Percentiles rank a stretch among this genome's conserved stretches.
These are phyloP conservation scores for Marchantia paleacea DNA, from an alignment of 225 moss, liverwort and hornwort species.

Conservation along the genomic window DNA sequence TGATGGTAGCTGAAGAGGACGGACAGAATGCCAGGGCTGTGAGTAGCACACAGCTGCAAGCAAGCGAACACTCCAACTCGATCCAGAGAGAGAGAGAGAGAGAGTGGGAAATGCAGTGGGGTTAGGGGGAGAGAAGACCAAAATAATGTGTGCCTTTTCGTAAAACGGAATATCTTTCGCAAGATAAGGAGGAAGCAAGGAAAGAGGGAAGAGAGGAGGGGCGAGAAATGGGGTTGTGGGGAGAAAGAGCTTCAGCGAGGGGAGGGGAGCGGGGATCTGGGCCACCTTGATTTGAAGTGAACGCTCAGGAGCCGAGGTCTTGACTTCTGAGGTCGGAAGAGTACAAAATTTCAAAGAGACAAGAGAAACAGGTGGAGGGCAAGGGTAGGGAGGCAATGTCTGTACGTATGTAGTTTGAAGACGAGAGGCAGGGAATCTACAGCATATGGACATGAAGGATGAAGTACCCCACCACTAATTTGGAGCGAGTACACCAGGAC, in stretches of 20 bases:
- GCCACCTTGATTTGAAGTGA: neutral
- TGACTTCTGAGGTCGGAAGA: constrained; percentile 8
- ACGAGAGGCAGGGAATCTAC: neutral
- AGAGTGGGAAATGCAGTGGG: neutral
- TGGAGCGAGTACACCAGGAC: neutral
- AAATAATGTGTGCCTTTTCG: neutral
- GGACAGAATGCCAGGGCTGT: neutral
- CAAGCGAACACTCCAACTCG: neutral
- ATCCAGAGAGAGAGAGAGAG: too few species aligned
- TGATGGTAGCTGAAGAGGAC: neutral
- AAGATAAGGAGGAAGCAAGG: neutral
- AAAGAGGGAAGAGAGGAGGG: too few species aligned
- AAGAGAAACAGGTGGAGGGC: constrained; percentile 1
- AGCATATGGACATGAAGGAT: neutral
- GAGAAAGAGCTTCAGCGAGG: neutral
- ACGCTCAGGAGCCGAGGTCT: neutral
- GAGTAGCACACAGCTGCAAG: neutral
- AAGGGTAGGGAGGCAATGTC: neutral
- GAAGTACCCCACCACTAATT: neutral
- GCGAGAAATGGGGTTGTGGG: neutral
- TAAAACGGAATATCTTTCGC: neutral
- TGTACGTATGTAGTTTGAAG: constrained; percentile 9
- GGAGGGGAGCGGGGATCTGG: neutral
- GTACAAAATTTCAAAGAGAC: neutral
- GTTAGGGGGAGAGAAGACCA: neutral